Conservation (phyloP, 495 filamentous ascomycete genomes). For the Bombardia bombarda region DNA sequence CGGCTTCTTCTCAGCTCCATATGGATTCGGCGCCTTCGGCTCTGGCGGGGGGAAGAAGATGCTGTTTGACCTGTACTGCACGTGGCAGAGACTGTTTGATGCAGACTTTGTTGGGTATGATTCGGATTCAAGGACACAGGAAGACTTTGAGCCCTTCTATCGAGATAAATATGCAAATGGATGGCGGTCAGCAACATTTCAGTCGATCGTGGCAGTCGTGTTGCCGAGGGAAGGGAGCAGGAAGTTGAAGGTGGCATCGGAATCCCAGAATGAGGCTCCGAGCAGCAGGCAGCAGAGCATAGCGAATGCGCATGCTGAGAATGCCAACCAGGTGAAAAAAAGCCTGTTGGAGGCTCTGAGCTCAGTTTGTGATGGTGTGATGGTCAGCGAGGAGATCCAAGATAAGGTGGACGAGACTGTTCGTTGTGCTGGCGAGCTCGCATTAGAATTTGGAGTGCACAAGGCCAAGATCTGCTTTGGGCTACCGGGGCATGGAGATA, state of each 20-base stretch:
- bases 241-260: too few species aligned
- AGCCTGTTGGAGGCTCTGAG: too few species aligned
- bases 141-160: constrained; percentile 5
- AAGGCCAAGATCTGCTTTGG: constrained; percentile 3
- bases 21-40: constrained; percentile 23
- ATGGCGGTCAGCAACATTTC: constrained; percentile 20
- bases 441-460: constrained; percentile 16
- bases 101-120: not conserved
- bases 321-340: constrained; percentile 3
- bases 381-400: too few species aligned
- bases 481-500: constrained; percentile 3
- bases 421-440: constrained; percentile 9
- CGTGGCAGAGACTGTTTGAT: constrained; percentile 5
- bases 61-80: constrained; percentile 3
- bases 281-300: not conserved
- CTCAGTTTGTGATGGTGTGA: too few species aligned
- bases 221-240: not conserved
- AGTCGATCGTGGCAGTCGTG: constrained; percentile 7
- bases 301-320: not conserved
- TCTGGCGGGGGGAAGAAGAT: not conserved
- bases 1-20: constrained; percentile 21
- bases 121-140: not conserved
- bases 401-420: constrained; percentile 8
- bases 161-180: constrained; percentile 12
- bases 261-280: too few species aligned